Evolutionary conservation across 2,329 filamentous ascomycete genomes (phyloP), one percentile per base, ranked within the genome.

Genomic region (Alternaria rosae): DNA sequence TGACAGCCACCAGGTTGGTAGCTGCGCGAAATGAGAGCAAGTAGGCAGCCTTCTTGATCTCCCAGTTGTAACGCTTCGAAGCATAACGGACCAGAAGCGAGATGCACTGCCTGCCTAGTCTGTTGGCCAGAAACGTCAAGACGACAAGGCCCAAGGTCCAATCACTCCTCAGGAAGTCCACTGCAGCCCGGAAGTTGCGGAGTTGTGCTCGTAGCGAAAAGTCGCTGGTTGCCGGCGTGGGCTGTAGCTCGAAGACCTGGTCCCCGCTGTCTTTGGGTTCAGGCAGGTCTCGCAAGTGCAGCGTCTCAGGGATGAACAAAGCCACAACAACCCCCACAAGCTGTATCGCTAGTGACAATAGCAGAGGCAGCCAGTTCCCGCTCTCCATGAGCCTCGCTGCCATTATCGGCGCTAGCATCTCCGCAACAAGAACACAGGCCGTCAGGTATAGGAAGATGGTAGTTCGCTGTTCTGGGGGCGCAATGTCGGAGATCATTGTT

Each of bases 401-500:
- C 55, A 78, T 64, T n/a, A 77, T 70, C 1, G 77, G 76, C 13
- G 76, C 75, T n/a, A 74, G 43, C 54, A 78, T 70, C 52, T 79
- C 77, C 1, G 74, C 72, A 6, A 78, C 51, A 21, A 78, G 77
- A 65, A 71, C 75, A 59, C 57, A 74, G 55, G 71, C 75, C 38
- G 69, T 71, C 28, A 76, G 50, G 59, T 70, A 73, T 9, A 73
- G 62, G 43, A 75, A 76, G 13, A 78, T 66, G 25, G 70, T 67
- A 7, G 65, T 73, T 20, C 83, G 78, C 70, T 82, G 79, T 20
- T 81, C 79, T 5, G 83, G 78, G 1, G 79, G 82, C 7, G 80
- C 81, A n/a, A 85, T 80, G 66, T 86, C 84, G 0, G 83, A 78
- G 65, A 85, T 78, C 81, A 85, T 84, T 8, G 84, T 85, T 70